These are phyloP conservation scores for Schizophyllum commune DNA, from an alignment of 1,284 basidiomycete species.

Conservation along the genomic window DNA sequence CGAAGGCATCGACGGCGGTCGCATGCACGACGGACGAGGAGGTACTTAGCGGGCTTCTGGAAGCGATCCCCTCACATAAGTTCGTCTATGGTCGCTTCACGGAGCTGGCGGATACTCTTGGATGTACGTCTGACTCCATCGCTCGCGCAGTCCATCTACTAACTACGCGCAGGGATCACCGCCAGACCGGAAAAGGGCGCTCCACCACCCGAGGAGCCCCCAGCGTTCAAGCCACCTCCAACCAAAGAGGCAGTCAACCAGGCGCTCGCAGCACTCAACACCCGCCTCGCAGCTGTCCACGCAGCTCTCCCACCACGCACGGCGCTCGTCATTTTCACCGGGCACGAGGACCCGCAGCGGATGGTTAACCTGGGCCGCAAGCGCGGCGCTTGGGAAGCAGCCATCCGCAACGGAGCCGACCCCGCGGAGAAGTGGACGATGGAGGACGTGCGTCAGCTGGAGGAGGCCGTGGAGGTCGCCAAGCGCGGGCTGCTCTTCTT, in stretches of 20 bases:
- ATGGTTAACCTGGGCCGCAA: neutral
- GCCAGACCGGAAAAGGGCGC: constrained; percentile 36
- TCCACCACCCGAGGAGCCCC: constrained; percentile 19
- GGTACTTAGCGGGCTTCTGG: constrained; percentile 57
- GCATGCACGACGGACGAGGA: constrained; percentile 73
- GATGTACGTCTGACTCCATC: constrained; percentile 50
- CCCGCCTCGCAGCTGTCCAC: constrained; percentile 56
- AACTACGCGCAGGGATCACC: constrained; percentile 44
- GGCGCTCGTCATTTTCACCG: constrained; percentile 78
- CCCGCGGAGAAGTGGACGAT: constrained; percentile 63
- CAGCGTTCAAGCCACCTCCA: constrained; percentile 18
- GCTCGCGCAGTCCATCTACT: constrained; percentile 1
- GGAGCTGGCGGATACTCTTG: constrained; percentile 64
- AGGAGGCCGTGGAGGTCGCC: constrained; percentile 71
- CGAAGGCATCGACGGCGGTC: constrained; percentile 69
- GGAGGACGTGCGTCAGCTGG: constrained; percentile 68
- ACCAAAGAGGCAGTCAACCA: constrained; percentile 28
- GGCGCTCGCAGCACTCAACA: constrained; percentile 45
- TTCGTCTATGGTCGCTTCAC: constrained; percentile 80
- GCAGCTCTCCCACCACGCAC: constrained; percentile 66
- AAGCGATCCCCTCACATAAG: constrained; percentile 58
- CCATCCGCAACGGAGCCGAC: constrained; percentile 49
- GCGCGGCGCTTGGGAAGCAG: constrained; percentile 14
- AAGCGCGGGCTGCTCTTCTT: constrained; percentile 80
- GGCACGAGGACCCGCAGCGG: constrained; percentile 70